Evolutionary conservation across 1,284 basidiomycete species (phyloP).

Genomic region (Cystobasidiaceae sp.): DNA sequence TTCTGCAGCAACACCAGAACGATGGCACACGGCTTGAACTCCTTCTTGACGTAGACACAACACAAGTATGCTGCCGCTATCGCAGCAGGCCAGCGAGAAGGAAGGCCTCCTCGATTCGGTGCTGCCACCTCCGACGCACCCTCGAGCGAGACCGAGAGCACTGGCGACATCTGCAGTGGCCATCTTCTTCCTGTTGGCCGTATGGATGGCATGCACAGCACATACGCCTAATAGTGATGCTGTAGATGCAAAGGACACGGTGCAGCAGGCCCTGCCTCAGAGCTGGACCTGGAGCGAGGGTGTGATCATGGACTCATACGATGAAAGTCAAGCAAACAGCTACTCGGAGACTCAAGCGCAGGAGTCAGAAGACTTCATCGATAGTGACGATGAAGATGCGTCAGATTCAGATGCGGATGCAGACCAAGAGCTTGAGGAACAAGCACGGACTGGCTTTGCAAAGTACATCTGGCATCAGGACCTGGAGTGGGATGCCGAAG

Average conservation of each 20-base stretch:
- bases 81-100: too few relatives aligned
- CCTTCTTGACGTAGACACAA: too few relatives aligned
- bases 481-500: constrained; percentile 6
- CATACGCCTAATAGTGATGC: not conserved
- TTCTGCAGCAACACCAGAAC: not conserved
- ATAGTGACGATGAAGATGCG: not conserved
- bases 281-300: constrained; percentile 7
- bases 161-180: constrained; percentile 7
- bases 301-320: not conserved
- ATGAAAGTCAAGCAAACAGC: not conserved
- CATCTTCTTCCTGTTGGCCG: constrained; percentile 15
- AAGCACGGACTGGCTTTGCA: constrained; percentile 2
- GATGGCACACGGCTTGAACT: not conserved
- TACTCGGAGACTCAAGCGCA: not conserved
- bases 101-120: constrained; percentile 21
- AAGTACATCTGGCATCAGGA: constrained; percentile 3
- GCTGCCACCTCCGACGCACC: constrained; percentile 26
- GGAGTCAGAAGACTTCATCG: not conserved
- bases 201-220: constrained; percentile 13
- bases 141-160: constrained; percentile 10
- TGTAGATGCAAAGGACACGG: not conserved
- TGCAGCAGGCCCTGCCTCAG: not conserved
- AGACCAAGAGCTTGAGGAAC: not conserved
- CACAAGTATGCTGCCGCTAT: too few relatives aligned
- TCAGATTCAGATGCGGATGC: not conserved